Evolutionary conservation across 768 basidiomycete species (phyloP), one percentile per base, ranked within the genome.

Genomic region (Tubosaeta sp.): DNA sequence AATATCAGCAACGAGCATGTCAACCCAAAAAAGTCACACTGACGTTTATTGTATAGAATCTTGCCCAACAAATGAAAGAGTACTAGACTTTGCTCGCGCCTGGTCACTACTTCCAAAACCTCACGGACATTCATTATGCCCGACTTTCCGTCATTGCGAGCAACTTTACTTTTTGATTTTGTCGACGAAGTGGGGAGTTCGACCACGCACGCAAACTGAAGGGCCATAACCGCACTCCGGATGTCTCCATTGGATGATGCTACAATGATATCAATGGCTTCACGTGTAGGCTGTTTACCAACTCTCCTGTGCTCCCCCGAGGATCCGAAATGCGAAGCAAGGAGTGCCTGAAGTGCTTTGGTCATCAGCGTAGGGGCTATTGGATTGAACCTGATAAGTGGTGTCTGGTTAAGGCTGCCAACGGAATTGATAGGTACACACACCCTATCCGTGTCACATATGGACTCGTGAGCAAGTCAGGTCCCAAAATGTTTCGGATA

Each of bases 31-130:
- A 45, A 2, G 13, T 7, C 34, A 32, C 12, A 3, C 50, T 16
- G 16, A 97, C 97, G 83, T 70, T 98, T 99, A 68, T 95, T 97
- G 65, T 97, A 98, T 44, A 98, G 67, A 1, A 98, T 81, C 71
- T 91, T 95, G 14, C 97, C 97, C 45, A 99, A 74, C 16, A 97
- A 70, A 70, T 97, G 97, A 65, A 99, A 99, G 46, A 99, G 71
- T 10, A 82, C 83, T 14, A 99, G 72, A 54, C 84, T 89, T 61
- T 92, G 87, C 63, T 99, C 97, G 49, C 91, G 75, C 52, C 86
- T 73, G 19, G 91, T 90, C 1, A 93, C 78, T 1, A 84, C 81
- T 60, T 92, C 87, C 57, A 97, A 65, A 14, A 86, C 67, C 4
- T 72, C 67, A 12, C 69, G 66, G 0, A 58, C 58, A 25, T 38